Conservation (phyloP, 2,329 filamentous ascomycete genomes). For the Aotearoamyces nothofagi region DNA sequence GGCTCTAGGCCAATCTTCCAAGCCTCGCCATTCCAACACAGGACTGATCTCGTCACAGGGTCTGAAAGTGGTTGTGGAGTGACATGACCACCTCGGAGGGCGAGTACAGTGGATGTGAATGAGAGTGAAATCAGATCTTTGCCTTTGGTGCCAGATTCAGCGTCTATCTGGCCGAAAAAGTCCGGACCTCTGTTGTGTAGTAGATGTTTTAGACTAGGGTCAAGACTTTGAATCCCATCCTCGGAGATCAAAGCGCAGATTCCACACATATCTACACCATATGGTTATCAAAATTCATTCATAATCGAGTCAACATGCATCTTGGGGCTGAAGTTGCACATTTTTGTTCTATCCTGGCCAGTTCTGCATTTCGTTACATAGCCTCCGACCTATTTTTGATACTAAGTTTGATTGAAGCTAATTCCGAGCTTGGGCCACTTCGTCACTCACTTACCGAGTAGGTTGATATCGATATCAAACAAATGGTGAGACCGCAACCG, state of each 20-base stretch:
- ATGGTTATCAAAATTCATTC: too few relatives aligned
- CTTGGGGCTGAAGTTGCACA: too few relatives aligned
- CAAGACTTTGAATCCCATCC: too few relatives aligned
- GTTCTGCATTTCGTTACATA: too few relatives aligned
- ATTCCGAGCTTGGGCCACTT: too few relatives aligned
- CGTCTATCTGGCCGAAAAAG: slow-evolving; percentile 30
- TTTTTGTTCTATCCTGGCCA: too few relatives aligned
- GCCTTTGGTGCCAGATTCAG: slow-evolving; percentile 10
- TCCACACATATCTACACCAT: slow-evolving; percentile 1
- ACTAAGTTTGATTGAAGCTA: too few relatives aligned
- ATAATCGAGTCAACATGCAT: too few relatives aligned
- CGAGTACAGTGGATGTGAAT: slow-evolving; percentile 77
- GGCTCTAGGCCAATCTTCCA: slow-evolving; percentile 53
- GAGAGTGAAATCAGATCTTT: slow-evolving; percentile 29
- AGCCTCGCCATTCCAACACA: slow-evolving; percentile 97
- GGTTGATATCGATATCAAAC: too few relatives aligned
- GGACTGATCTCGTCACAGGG: slow-evolving; percentile 37
- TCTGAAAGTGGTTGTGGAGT: slow-evolving; percentile 60
- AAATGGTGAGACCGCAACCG: too few relatives aligned
- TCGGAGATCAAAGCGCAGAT: neutral
- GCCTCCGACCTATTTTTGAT: too few relatives aligned
- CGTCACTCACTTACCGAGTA: too few relatives aligned
- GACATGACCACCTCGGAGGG: slow-evolving; percentile 62
- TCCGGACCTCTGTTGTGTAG: slow-evolving; percentile 45
- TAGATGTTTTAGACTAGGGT: slow-evolving; percentile 25